A percentile compares a stretch with the other conserved stretches of the same genome.
Evolutionary conservation across 1,284 basidiomycete genomes (phyloP).

Genomic region (Malassezia psittaci): DNA sequence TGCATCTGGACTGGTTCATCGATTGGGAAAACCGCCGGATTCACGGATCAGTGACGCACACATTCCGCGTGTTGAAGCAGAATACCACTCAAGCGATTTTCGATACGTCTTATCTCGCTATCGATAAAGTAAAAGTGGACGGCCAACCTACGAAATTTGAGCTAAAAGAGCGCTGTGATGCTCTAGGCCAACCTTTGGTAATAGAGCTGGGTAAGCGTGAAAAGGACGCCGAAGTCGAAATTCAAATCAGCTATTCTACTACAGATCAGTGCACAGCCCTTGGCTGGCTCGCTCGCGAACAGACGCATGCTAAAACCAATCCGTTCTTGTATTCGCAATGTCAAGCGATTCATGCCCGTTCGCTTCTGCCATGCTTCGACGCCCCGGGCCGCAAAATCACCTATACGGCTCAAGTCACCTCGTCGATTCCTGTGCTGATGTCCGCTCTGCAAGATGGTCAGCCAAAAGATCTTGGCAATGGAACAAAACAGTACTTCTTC

Average conservation of each 20-base stretch:
- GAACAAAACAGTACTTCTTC: conserved; percentile 29
- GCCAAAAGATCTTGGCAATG: conserved; percentile 16
- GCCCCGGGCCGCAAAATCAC: conserved; percentile 44
- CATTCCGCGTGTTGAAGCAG: conserved; percentile 55
- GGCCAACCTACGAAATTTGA: conserved; percentile 51
- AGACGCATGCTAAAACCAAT: conserved; percentile 66
- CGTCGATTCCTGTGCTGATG: conserved; percentile 43
- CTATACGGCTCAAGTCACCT: conserved; percentile 36
- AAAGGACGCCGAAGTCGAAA: conserved; percentile 25
- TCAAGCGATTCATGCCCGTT: conserved; percentile 56
- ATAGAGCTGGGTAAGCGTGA: conserved; percentile 44
- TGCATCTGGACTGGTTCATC: conserved; percentile 65
- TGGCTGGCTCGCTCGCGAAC: conserved; percentile 87
- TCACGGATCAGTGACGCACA: conserved; percentile 63
- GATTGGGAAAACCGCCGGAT: conserved; percentile 65
- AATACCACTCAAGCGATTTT: conserved; percentile 63
- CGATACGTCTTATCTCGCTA: conserved; percentile 66
- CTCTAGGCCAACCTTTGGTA: conserved; percentile 49
- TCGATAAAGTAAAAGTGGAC: conserved; percentile 56
- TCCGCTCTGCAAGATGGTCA: conserved; percentile 35
- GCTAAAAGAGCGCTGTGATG: conserved; percentile 52
- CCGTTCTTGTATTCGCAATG: conserved; percentile 90
- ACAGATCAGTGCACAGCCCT: conserved; percentile 69
- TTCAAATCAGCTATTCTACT: conserved; percentile 53
- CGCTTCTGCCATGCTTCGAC: conserved; percentile 38